Conservation (phyloP, 192 early-diverging fungal species). For the Jimgerdemannia lactiflua region DNA sequence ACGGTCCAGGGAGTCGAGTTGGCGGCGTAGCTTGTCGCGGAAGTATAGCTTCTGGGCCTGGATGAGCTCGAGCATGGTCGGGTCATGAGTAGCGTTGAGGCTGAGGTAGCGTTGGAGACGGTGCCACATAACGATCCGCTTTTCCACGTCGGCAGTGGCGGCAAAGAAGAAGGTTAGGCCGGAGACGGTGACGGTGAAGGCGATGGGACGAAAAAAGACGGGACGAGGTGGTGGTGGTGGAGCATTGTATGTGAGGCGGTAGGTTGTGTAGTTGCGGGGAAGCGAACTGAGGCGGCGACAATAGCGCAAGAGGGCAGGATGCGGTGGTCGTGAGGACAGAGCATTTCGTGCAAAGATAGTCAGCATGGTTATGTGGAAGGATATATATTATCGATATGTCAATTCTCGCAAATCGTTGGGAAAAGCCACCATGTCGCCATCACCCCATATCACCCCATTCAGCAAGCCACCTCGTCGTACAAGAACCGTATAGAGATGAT, state of each 20-base stretch:
- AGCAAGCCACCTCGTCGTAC: too few species aligned
- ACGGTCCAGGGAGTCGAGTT: constrained; percentile 28
- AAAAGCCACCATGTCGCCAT: too few species aligned
- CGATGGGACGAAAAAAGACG: constrained; percentile 32
- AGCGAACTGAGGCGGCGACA: constrained; percentile 7
- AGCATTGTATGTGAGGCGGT: neutral
- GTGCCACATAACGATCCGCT: constrained; percentile 24
- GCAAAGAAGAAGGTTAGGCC: constrained; percentile 32
- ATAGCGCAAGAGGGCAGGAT: neutral
- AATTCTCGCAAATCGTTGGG: neutral
- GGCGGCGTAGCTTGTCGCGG: constrained; percentile 12
- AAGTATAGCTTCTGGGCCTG: constrained; percentile 26
- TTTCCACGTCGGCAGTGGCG: constrained; percentile 29
- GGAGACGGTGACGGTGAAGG: constrained; percentile 40
- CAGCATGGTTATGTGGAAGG: too few species aligned
- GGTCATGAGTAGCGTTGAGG: constrained; percentile 16
- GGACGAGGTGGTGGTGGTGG: constrained; percentile 7
- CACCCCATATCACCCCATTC: too few species aligned
- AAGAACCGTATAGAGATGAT: too few species aligned
- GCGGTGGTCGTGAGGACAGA: neutral
- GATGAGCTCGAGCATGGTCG: constrained; percentile 19
- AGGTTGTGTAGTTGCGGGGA: constrained; percentile 1
- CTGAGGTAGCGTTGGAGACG: constrained; percentile 15
- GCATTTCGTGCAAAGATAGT: too few species aligned
- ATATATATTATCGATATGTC: neutral